Conservation (phyloP, 2,329 filamentous ascomycete genomes). For the Pseudogymnoascus sp. region DNA sequence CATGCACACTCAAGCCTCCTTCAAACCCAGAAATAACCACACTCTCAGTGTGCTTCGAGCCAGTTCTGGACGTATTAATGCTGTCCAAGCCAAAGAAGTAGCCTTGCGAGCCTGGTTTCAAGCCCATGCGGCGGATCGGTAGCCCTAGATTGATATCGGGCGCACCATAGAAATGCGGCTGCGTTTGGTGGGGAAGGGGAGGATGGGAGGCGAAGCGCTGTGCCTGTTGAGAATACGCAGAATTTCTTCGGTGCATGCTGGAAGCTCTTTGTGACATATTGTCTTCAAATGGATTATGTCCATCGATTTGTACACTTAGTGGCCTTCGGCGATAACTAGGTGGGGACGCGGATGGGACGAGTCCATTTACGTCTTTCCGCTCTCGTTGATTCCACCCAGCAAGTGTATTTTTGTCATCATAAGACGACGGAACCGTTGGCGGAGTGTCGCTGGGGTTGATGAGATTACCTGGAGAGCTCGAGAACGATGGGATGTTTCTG, state of each 20-base stretch:
- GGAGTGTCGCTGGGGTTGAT: conserved; percentile 38
- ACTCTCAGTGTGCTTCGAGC: conserved; percentile 40
- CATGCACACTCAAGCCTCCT: conserved; percentile 68
- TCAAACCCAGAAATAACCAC: conserved; percentile 72
- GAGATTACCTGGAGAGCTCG: conserved; percentile 32
- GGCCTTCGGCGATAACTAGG: conserved; percentile 35
- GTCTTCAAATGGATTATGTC: conserved; percentile 35
- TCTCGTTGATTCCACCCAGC: conserved; percentile 24
- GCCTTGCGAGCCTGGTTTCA: conserved; percentile 58
- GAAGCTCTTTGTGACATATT: conserved; percentile 37
- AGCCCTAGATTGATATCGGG: conserved; percentile 62
- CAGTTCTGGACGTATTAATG: conserved; percentile 38
- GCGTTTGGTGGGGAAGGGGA: conserved; percentile 66
- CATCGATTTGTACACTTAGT: conserved; percentile 42
- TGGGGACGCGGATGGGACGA: conserved; percentile 25
- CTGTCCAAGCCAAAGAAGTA: conserved; percentile 78
- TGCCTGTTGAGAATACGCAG: conserved; percentile 43
- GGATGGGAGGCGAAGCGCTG: conserved; percentile 43
- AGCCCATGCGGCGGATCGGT: conserved; percentile 39
- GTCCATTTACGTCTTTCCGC: conserved; percentile 17
- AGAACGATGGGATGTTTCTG: conserved; percentile 34
- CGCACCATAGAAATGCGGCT: conserved; percentile 68
- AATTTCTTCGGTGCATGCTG: conserved; percentile 37
- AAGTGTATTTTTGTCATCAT: conserved; percentile 24
- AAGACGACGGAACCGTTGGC: conserved; percentile 29